Evolutionary conservation across 345 rosid genomes (phyloP).

Genomic region (Nephelium lappaceum): DNA sequence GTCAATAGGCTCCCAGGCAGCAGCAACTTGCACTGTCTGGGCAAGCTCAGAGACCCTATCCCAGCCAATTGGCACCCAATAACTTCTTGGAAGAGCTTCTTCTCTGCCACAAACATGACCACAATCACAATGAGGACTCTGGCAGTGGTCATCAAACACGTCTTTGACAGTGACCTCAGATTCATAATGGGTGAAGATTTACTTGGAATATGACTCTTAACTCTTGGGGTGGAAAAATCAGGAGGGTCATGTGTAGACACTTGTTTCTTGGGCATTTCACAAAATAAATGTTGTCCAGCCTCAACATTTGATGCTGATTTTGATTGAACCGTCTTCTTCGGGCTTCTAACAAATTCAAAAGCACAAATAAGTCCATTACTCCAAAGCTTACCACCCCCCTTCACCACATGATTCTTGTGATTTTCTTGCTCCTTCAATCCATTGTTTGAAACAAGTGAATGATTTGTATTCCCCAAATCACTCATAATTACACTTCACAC

Average conservation of each 20-base stretch:
- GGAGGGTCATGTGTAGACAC: not conserved
- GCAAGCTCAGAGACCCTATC: slow-evolving; percentile 54
- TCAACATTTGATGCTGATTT: slow-evolving; percentile 20
- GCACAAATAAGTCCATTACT: slow-evolving; percentile 62
- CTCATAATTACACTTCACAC: slow-evolving; percentile 21
- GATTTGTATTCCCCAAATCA: not conserved
- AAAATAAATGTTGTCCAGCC: not conserved
- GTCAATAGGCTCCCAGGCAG: slow-evolving; percentile 39
- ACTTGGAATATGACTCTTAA: slow-evolving; percentile 4
- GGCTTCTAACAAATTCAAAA: slow-evolving; percentile 46
- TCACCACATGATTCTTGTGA: slow-evolving; percentile 19
- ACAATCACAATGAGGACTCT: slow-evolving; percentile 5
- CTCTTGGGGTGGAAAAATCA: not conserved
- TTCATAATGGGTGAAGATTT: slow-evolving; percentile 10
- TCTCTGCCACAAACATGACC: slow-evolving; percentile 18
- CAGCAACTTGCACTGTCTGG: slow-evolving; percentile 45
- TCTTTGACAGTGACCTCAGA: slow-evolving; percentile 8
- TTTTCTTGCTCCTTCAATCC: slow-evolving; percentile 26
- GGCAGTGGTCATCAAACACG: not conserved
- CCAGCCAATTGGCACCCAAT: slow-evolving; percentile 67
- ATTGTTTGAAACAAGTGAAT: not conserved
- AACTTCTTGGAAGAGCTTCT: slow-evolving; percentile 28
- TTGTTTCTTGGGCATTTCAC: not conserved
- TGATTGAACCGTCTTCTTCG: slow-evolving; percentile 25
- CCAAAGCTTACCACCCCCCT: slow-evolving; percentile 46